These are phyloP conservation scores for Claviceps paspali DNA, from an alignment of 2,329 filamentous ascomycete species.

Conservation along the genomic window DNA sequence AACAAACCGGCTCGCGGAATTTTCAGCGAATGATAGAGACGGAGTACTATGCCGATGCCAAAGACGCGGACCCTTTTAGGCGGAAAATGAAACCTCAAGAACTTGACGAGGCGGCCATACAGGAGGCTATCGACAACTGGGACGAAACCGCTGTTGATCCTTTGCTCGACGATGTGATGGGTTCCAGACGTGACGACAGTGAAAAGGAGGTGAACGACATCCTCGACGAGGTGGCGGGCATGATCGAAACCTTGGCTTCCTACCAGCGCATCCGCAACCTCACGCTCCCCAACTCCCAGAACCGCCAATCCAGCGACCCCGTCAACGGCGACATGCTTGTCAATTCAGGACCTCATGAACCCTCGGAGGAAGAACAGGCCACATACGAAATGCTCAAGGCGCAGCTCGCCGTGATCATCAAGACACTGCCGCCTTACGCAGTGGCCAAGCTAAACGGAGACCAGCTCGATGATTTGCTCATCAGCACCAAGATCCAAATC, in stretches of 20 bases:
- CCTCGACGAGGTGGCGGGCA: constrained; percentile 56
- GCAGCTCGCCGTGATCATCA: constrained; percentile 58
- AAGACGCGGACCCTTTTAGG: constrained; percentile 20
- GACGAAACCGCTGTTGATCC: constrained; percentile 44
- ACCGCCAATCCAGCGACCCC: constrained; percentile 44
- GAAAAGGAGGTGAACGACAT: constrained; percentile 57
- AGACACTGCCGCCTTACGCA: constrained; percentile 66
- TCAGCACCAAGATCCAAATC: constrained; percentile 64
- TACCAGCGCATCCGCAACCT: constrained; percentile 68
- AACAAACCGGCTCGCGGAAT: constrained; percentile 48
- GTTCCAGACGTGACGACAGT: constrained; percentile 38
- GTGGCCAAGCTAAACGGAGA: constrained; percentile 78
- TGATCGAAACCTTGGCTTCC: constrained; percentile 62
- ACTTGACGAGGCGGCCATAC: constrained; percentile 35
- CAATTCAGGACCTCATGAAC: constrained; percentile 50
- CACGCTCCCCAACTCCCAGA: constrained; percentile 48
- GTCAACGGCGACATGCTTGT: constrained; percentile 52
- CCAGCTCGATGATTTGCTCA: constrained; percentile 66
- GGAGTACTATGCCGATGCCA: constrained; percentile 27
- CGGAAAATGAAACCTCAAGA: constrained; percentile 20
- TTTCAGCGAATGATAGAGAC: constrained; percentile 50
- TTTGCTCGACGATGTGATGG: constrained; percentile 36
- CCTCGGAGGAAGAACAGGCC: constrained; percentile 43
- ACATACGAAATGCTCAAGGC: constrained; percentile 62
- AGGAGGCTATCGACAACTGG: constrained; percentile 42